phyloP scores from a whole-genome alignment of 305 asterid species.

The Fraxinus sp. region DNA sequence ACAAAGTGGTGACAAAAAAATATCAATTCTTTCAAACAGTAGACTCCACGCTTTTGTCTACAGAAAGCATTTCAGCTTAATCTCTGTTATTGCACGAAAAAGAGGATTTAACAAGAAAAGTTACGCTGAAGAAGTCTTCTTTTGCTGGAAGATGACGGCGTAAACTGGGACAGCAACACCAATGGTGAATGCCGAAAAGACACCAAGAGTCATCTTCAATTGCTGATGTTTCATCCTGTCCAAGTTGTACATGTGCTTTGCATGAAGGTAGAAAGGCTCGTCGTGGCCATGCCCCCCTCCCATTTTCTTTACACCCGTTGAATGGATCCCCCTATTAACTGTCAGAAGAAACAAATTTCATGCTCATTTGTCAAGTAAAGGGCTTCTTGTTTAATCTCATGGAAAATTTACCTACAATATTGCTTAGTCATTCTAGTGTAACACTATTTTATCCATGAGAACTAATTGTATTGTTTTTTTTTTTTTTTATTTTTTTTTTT shows the following conservation, averaged over 20 bases:
- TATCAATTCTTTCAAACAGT: conserved; percentile 20
- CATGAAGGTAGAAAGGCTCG: conserved; percentile 80
- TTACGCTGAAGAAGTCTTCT: conserved; percentile 67
- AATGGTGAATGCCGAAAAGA: conserved; percentile 71
- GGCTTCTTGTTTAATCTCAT: not conserved
- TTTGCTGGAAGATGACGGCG: conserved; percentile 82
- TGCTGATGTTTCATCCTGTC: conserved; percentile 69
- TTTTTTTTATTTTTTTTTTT: too few relatives aligned
- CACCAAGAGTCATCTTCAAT: conserved; percentile 53
- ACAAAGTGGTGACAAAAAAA: not conserved
- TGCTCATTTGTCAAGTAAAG: not conserved
- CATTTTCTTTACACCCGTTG: conserved; percentile 71
- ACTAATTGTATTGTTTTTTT: not conserved
- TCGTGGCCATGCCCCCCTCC: conserved; percentile 84
- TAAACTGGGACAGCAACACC: conserved; percentile 68
- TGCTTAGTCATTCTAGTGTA: not conserved
- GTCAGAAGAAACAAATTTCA: conserved; percentile 23
- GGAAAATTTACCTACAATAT: not conserved
- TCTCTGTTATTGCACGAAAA: conserved; percentile 29
- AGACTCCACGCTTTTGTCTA: conserved; percentile 25
- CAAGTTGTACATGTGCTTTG: conserved; percentile 91
- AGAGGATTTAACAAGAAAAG: conserved; percentile 10
- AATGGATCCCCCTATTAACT: conserved; percentile 71
- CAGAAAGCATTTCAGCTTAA: conserved; percentile 23
- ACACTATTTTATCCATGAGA: not conserved